Base-by-base conservation (phyloP, 257 asterid species). In the Gynochthodes officinalis region DNA sequence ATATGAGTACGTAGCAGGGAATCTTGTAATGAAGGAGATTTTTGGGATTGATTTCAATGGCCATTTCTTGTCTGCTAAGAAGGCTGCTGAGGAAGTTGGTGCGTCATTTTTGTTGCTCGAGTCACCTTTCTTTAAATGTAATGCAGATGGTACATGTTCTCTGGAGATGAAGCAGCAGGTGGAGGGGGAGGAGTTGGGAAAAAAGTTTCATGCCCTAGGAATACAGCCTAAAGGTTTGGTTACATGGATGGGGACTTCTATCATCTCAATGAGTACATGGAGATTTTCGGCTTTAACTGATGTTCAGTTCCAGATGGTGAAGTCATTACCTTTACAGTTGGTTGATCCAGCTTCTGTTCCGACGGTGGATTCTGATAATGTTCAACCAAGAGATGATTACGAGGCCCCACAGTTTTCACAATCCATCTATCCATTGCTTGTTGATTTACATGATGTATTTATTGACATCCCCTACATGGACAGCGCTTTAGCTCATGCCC, bases 1-100 rank as follows among this genome's bases (percentile, higher is more conserved):
- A 80, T 91, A 89, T 32, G 99, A 94, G 84, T 82, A 84, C 46
- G 86, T 85, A n/a, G 99, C 99, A 0, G 97, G 97, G 73, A 64
- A 76, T 77, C 70, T 88, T 78, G 95, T 91, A 58, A 79, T 94
- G 85, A 88, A 79, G 78, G 99, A 91, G 74, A 85, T 94, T 63
- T 94, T 94, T 8, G 99, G 99, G 11, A 90, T 88, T 78, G 80
- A 93, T 73, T 89, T 94, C 67, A 77, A 87, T 63, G 95, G 90
- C 32, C 96, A 89, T 74, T 81, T 89, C 32, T 37, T 79, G 35
- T 84, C 89, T 5, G 97, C 97, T 50, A 89, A 87, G 87, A 89
- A 75, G 73, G 92, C 96, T 3, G 97, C 99, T 25, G 85, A 87
- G 71, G 97, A 88, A 76, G 91, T 87, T 52, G 97, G 99, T 53